Evolutionary conservation across 495 filamentous ascomycete genomes (phyloP).

Genomic region (Penicillium coffeae): DNA sequence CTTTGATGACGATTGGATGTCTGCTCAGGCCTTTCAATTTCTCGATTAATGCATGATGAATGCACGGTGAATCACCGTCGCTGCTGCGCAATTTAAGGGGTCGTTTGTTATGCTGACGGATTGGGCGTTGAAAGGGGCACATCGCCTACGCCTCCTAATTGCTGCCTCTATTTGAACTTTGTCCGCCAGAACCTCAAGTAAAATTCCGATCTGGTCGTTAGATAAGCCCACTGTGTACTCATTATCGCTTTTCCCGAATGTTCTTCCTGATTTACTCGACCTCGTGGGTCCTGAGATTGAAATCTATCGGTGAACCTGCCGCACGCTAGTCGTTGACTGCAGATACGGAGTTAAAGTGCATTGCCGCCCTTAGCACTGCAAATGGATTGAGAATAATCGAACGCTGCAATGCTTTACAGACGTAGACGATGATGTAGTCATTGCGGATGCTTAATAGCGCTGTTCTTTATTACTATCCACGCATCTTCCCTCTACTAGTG

Average conservation of each 20-base stretch:
- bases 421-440: too few species aligned
- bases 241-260: background rate
- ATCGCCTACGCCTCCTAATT: background rate
- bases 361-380: background rate
- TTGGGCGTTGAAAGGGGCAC: slow-evolving; percentile 10
- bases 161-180: background rate
- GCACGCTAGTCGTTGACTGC: slow-evolving; percentile 6
- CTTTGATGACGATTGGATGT: slow-evolving; percentile 5
- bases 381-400: background rate
- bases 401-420: background rate
- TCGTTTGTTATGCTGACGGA: slow-evolving; percentile 7
- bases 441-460: background rate
- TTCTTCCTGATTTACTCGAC: background rate
- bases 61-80: slow-evolving; percentile 15
- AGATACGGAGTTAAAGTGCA: background rate
- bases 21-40: background rate
- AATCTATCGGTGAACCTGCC: slow-evolving; percentile 7
- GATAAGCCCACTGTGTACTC: slow-evolving; percentile 2
- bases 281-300: slow-evolving; percentile 9
- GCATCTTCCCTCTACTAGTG: background rate
- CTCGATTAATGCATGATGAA: background rate
- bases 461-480: too few species aligned
- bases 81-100: background rate
- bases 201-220: slow-evolving; percentile 16
- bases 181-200: background rate